These are phyloP conservation scores for Scolecobasidium constrictum DNA, from an alignment of 2,329 filamentous ascomycete species.

Conservation along the genomic window DNA sequence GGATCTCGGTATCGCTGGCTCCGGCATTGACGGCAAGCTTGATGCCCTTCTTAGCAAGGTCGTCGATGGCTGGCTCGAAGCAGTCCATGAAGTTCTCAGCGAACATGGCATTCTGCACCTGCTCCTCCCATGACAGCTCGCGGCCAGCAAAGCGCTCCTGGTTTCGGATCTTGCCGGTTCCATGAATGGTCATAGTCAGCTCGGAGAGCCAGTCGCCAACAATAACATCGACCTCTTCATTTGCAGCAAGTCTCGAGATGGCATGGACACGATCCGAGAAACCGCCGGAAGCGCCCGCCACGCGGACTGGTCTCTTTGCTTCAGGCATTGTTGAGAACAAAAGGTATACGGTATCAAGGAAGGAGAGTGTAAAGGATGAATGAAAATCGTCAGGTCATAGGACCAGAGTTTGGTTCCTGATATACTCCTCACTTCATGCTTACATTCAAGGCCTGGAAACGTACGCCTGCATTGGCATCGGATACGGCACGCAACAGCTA, in stretches of 20 bases:
- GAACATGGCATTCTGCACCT: constrained; percentile 16
- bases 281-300: constrained; percentile 32
- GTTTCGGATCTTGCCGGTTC: constrained; percentile 14
- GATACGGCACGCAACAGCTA: neutral
- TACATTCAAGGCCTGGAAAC: too few species aligned
- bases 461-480: neutral
- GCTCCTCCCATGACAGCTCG: constrained; percentile 7
- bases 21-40: constrained; percentile 32
- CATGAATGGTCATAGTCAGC: constrained; percentile 13
- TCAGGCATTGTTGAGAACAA: neutral
- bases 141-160: constrained; percentile 10
- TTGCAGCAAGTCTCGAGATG: constrained; percentile 29
- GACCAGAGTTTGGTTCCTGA: too few species aligned
- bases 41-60: constrained; percentile 25
- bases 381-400: too few species aligned
- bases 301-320: constrained; percentile 24
- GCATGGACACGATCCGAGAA: constrained; percentile 34
- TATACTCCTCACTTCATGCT: too few species aligned
- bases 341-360: too few species aligned
- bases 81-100: constrained; percentile 23
- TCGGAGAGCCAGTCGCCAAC: constrained; percentile 12
- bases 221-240: constrained; percentile 24
- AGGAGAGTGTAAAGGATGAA: too few species aligned
- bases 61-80: constrained; percentile 26
- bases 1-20: constrained; percentile 24